These are phyloP conservation scores for Pholiota microspora DNA, from an alignment of 768 basidiomycete genomes.

Conservation along the genomic window DNA sequence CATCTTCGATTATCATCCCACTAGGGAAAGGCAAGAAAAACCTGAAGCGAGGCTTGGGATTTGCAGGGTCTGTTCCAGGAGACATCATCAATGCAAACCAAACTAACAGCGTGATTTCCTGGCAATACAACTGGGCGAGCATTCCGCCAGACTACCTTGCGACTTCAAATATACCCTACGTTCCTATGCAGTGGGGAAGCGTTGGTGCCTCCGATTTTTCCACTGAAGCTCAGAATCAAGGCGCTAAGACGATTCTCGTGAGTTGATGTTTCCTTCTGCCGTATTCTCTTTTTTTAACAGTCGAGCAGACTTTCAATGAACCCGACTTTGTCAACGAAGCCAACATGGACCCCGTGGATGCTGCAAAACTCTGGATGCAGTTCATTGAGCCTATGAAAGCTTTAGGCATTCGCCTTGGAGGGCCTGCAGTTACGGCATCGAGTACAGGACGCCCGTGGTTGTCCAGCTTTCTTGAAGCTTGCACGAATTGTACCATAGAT, in stretches of 20 bases:
- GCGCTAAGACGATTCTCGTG: conserved; percentile 50
- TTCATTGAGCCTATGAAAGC: conserved; percentile 55
- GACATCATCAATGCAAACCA: conserved; percentile 46
- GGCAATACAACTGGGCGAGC: conserved; percentile 57
- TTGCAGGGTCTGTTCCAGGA: conserved; percentile 34
- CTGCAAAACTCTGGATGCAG: conserved; percentile 56
- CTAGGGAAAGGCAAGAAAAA: conserved; percentile 29
- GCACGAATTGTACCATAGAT: conserved; percentile 46
- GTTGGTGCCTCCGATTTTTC: conserved; percentile 36
- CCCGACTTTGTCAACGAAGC: conserved; percentile 57
- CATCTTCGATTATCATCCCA: conserved; percentile 16
- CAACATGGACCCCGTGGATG: conserved; percentile 41
- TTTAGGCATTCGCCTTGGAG: conserved; percentile 49
- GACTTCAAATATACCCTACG: conserved; percentile 41
- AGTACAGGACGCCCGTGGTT: conserved; percentile 55
- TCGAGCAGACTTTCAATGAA: conserved; percentile 38
- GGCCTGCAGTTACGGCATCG: conserved; percentile 55
- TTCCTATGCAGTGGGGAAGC: conserved; percentile 56
- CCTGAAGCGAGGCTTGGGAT: conserved; percentile 46
- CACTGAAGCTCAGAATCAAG: conserved; percentile 38
- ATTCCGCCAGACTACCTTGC: conserved; percentile 41
- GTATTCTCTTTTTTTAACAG: conserved; percentile 12
- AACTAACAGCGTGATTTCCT: conserved; percentile 39
- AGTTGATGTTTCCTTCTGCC: conserved; percentile 1
- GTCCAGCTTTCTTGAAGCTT: conserved; percentile 48